Conservation (phyloP, 768 basidiomycete species). For the Lentinula edodes region DNA sequence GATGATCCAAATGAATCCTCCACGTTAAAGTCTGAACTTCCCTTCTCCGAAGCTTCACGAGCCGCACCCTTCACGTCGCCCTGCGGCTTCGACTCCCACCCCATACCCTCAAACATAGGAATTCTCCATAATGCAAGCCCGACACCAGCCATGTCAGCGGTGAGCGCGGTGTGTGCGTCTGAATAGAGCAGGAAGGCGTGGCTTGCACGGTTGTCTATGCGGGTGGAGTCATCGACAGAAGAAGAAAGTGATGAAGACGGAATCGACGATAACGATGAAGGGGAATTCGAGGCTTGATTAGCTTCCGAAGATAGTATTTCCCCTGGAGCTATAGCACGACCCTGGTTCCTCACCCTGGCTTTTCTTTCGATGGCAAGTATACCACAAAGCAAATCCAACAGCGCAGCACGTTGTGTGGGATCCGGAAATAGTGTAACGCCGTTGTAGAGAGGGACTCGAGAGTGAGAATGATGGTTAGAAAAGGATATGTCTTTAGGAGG, state of each 20-base stretch:
- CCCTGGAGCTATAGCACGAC: background rate
- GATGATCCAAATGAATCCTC: background rate
- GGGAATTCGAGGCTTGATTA: background rate
- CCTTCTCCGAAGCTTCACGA: background rate
- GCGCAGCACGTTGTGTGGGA: constrained; percentile 50
- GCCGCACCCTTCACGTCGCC: background rate
- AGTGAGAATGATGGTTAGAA: constrained; percentile 10
- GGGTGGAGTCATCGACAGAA: background rate
- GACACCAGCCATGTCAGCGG: constrained; percentile 58
- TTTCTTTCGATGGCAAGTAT: constrained; percentile 44
- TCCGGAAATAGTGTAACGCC: constrained; percentile 60
- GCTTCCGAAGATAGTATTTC: background rate
- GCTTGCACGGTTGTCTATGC: constrained; percentile 43
- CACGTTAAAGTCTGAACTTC: background rate
- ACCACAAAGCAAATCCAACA: constrained; percentile 43
- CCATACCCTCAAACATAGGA: constrained; percentile 66
- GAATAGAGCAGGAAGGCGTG: constrained; percentile 68
- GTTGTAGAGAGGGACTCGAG: constrained; percentile 62
- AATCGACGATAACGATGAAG: background rate
- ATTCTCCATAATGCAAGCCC: constrained; percentile 77
- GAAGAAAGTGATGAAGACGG: background rate
- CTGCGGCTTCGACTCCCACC: constrained; percentile 30
- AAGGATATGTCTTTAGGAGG: background rate
- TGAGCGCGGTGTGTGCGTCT: constrained; percentile 37
- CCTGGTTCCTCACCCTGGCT: constrained; percentile 6